phyloP scores from a whole-genome alignment of 257 asterid species.

The Solanum chmielewskii region DNA sequence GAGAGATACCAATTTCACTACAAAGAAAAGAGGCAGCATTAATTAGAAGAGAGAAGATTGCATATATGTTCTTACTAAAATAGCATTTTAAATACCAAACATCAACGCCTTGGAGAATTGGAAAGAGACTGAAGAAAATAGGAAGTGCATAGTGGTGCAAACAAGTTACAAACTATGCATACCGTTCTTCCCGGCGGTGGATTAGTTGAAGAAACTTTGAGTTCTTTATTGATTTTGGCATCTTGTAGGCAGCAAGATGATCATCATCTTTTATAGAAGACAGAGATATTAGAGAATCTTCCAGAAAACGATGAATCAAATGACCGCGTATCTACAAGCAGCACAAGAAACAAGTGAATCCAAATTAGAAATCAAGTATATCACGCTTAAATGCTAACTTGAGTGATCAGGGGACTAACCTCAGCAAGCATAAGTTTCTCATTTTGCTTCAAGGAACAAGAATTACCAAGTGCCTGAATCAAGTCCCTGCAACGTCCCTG shows the following conservation, averaged over 20 bases:
- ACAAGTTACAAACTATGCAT: constrained; percentile 10
- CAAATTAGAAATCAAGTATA: not conserved
- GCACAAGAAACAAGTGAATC: not conserved
- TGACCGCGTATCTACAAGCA: constrained; percentile 78
- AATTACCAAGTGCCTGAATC: constrained; percentile 67
- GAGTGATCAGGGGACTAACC: constrained; percentile 30
- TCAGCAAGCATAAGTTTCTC: constrained; percentile 96
- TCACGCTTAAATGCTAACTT: not conserved
- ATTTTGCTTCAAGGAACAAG: constrained; percentile 67
- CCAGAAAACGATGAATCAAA: constrained; percentile 76
- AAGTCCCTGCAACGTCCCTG: constrained; percentile 97
- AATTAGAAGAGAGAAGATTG: not conserved
- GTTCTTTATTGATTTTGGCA: constrained; percentile 62
- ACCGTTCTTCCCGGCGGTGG: constrained; percentile 95
- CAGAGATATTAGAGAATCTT: constrained; percentile 72
- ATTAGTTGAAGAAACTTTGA: constrained; percentile 87
- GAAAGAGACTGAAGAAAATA: not conserved
- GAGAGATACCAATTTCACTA: constrained; percentile 72
- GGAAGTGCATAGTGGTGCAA: not conserved
- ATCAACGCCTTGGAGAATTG: not conserved
- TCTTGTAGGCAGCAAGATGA: constrained; percentile 91
- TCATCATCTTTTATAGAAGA: constrained; percentile 87
- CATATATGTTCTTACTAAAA: not conserved
- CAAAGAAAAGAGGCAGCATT: constrained; percentile 11
- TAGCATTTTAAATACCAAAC: not conserved